phyloP scores from a whole-genome alignment of 768 basidiomycete genomes.

The Boletus subparvulus region DNA sequence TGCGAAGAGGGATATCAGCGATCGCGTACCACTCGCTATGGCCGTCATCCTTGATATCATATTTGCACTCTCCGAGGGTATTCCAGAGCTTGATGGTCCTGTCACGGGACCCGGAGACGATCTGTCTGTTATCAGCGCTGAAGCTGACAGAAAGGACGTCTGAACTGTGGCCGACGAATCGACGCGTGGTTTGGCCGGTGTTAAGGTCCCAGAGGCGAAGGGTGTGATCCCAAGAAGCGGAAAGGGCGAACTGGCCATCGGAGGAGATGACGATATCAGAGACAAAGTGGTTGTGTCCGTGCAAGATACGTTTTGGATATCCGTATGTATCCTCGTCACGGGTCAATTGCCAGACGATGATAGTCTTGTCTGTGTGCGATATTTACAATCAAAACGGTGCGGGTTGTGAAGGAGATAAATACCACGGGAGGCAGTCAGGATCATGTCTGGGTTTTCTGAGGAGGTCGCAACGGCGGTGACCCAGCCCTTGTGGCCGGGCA shows the following conservation, averaged over 20 bases:
- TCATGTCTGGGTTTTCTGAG: slow-evolving; percentile 98
- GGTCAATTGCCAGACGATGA: slow-evolving; percentile 99
- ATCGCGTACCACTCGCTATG: slow-evolving; percentile 85
- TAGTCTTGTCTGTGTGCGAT: slow-evolving; percentile 96
- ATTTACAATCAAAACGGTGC: slow-evolving; percentile 14
- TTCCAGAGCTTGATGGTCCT: slow-evolving; percentile 99
- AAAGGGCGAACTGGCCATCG: slow-evolving; percentile 98
- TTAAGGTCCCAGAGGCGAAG: slow-evolving; percentile 99
- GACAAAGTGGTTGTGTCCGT: slow-evolving; percentile 99
- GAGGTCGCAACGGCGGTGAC: slow-evolving; percentile 98
- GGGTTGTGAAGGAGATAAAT: slow-evolving; percentile 27
- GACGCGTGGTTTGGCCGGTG: slow-evolving; percentile 92
- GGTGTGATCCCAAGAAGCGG: slow-evolving; percentile 99
- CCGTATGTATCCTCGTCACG: slow-evolving; percentile 90
- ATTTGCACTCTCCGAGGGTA: slow-evolving; percentile 99
- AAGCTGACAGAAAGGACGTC: slow-evolving; percentile 99
- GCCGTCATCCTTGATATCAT: slow-evolving; percentile 98
- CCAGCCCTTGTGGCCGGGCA: slow-evolving; percentile 95
- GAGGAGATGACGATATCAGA: slow-evolving; percentile 99
- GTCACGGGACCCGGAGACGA: slow-evolving; percentile 98
- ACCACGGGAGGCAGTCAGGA: slow-evolving; percentile 98
- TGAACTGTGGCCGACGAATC: slow-evolving; percentile 96
- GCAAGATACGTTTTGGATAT: slow-evolving; percentile 95
- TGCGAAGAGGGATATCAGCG: background rate
- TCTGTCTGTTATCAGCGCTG: slow-evolving; percentile 99